Evolutionary conservation across 2,329 filamentous ascomycete species (phyloP).

Genomic region (Fusarium haematococcum): DNA sequence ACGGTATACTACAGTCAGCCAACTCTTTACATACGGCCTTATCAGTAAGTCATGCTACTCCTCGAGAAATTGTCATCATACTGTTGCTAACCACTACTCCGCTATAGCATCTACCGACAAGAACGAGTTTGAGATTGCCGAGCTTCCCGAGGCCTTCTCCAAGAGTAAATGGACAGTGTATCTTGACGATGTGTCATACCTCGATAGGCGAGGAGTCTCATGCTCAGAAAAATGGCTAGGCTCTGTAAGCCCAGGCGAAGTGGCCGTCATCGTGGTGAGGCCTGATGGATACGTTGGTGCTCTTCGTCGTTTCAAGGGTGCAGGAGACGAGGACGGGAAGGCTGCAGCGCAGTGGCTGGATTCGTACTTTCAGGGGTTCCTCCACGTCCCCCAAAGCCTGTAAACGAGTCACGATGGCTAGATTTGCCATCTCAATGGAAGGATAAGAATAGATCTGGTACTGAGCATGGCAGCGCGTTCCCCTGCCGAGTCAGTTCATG

Average conservation of each 20-base stretch:
- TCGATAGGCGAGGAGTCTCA: conserved; percentile 22
- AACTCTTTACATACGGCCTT: conserved; percentile 74
- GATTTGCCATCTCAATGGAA: neutral
- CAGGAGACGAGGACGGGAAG: conserved; percentile 4
- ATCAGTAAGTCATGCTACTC: conserved; percentile 64
- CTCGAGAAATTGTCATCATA: neutral
- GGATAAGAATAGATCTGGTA: neutral
- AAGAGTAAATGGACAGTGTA: conserved; percentile 31
- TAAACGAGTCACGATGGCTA: neutral
- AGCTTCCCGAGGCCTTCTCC: conserved; percentile 17
- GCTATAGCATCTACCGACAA: conserved; percentile 25
- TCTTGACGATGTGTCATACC: conserved; percentile 22
- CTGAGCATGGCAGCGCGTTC: neutral
- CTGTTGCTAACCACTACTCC: neutral
- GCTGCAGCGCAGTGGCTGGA: conserved; percentile 27
- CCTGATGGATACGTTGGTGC: conserved; percentile 41
- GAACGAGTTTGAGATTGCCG: conserved; percentile 27
- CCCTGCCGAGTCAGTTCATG: neutral
- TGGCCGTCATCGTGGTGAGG: conserved; percentile 30
- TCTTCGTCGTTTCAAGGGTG: conserved; percentile 22
- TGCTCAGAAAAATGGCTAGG: conserved; percentile 45
- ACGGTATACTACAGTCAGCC: conserved; percentile 74
- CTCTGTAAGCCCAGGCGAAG: conserved; percentile 19
- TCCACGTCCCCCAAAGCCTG: conserved; percentile 6
- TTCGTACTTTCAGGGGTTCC: conserved; percentile 23